These are phyloP conservation scores for Rhizopus microsporus DNA, from an alignment of 371 early-diverging fungal species.

Conservation along the genomic window DNA sequence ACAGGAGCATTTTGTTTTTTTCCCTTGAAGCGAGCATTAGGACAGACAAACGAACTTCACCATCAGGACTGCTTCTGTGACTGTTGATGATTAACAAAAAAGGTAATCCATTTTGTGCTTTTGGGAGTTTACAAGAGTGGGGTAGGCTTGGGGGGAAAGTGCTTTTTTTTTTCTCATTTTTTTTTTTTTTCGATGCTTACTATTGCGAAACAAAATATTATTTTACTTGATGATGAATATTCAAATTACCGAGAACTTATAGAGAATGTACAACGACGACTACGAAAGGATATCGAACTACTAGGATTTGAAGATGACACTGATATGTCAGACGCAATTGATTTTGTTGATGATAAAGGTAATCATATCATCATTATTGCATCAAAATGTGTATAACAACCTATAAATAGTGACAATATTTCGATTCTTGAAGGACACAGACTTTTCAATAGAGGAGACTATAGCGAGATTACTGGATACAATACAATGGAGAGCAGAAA, in stretches of 20 bases:
- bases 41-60: too few species aligned
- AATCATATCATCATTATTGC: background rate
- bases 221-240: slow-evolving; percentile 27
- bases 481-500: slow-evolving; percentile 44
- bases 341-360: slow-evolving; percentile 37
- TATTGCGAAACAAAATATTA: slow-evolving; percentile 20
- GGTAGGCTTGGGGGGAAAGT: background rate
- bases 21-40: too few species aligned
- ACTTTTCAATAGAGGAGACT: slow-evolving; percentile 16
- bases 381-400: background rate
- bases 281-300: slow-evolving; percentile 23
- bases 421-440: slow-evolving; percentile 28
- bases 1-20: too few species aligned
- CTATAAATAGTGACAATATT: slow-evolving; percentile 23
- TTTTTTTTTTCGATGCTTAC: slow-evolving; percentile 15
- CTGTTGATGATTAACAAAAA: background rate
- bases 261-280: slow-evolving; percentile 13
- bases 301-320: slow-evolving; percentile 12
- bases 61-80: slow-evolving; percentile 1
- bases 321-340: slow-evolving; percentile 30
- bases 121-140: background rate
- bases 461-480: slow-evolving; percentile 33
- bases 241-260: slow-evolving; percentile 11
- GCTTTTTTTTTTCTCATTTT: slow-evolving; percentile 4
- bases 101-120: background rate